Base-by-base conservation (phyloP, 495 filamentous ascomycete genomes). In the Annulohypoxylon maeteangense region DNA sequence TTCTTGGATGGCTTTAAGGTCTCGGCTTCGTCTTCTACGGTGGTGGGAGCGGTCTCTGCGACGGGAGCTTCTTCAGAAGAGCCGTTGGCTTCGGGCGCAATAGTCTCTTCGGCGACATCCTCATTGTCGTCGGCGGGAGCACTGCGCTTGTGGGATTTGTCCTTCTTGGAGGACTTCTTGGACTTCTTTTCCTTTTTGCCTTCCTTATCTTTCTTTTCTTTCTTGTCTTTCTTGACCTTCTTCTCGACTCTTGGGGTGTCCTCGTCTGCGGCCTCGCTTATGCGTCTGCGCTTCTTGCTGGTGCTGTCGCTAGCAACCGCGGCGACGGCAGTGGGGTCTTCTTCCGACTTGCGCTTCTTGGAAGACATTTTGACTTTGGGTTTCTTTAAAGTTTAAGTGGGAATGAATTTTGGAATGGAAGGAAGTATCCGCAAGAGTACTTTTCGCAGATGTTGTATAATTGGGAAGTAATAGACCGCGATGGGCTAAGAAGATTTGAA, bases 201-300 rank as follows among this genome's bases (percentile, higher is more conserved):
- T 10, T 36, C 10, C 7, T 36, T 40, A 32, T 38, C 63, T 53
- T 81, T 78, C 18, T 78, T 82, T 4, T 65, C 59, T 42, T 76
- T 67, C 44, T 71, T 50, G 6, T 64, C 59, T 81, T 85, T 58
- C 82, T 86, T 67, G 79, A 83, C 50, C 76, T 87, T 61, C 83
- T 88, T 70, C 63, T 78, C 78, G 18, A 62, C 64, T 65, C 75
- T 79, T 79, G 44, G 5, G 1, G 45, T 23, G 1, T n/a, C 38
- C 29, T 40, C 65, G 22, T 75, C 59, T 4, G 51, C 23, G 5
- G 58, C 48, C 8, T 70, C 59, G 64, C 50, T 63, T 7, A 68
- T n/a, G 22, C 70, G 65, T 42, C 67, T 69, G 14, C 67, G 65
- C 59, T 67, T 71, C 63, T 57, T 64, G 53, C 62, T 40, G 7